A percentile compares a stretch with the other conserved stretches of the same genome.
Conservation (phyloP, 768 basidiomycete species). For the Hortiboletus campestris region DNA sequence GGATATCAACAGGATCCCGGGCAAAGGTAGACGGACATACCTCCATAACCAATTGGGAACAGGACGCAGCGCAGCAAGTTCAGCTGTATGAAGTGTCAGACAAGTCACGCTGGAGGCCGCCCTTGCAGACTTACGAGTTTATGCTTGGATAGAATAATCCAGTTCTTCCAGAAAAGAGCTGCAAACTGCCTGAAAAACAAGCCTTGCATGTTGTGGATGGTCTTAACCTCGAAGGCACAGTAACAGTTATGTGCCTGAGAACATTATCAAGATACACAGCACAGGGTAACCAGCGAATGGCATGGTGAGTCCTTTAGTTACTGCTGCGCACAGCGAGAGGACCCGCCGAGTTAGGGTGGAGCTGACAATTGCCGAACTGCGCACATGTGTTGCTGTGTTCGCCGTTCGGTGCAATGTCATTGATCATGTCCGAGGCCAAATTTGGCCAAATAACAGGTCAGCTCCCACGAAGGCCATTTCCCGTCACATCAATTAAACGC, state of each 20-base stretch:
- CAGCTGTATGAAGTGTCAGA: conserved; percentile 36
- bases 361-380: too few species aligned
- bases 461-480: too few species aligned
- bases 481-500: too few species aligned
- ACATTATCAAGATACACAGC: not conserved
- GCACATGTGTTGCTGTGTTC: too few species aligned
- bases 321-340: not conserved
- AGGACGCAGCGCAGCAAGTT: conserved; percentile 62
- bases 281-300: not conserved
- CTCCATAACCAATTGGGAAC: conserved; percentile 61
- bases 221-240: not conserved
- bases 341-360: too few species aligned
- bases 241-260: not conserved
- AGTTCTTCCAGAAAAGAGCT: conserved; percentile 69
- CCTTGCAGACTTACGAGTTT: conserved; percentile 47
- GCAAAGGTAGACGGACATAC: conserved; percentile 6
- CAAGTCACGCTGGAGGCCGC: not conserved
- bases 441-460: too few species aligned
- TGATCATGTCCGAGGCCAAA: too few species aligned
- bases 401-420: too few species aligned
- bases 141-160: conserved; percentile 68
- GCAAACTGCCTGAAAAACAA: conserved; percentile 62
- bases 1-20: not conserved
- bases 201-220: conserved; percentile 17
- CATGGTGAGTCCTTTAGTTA: not conserved